Evolutionary conservation across 2,329 filamentous ascomycete species (phyloP), one percentile per base, ranked within the genome.

Genomic region (Neonectria sp.): DNA sequence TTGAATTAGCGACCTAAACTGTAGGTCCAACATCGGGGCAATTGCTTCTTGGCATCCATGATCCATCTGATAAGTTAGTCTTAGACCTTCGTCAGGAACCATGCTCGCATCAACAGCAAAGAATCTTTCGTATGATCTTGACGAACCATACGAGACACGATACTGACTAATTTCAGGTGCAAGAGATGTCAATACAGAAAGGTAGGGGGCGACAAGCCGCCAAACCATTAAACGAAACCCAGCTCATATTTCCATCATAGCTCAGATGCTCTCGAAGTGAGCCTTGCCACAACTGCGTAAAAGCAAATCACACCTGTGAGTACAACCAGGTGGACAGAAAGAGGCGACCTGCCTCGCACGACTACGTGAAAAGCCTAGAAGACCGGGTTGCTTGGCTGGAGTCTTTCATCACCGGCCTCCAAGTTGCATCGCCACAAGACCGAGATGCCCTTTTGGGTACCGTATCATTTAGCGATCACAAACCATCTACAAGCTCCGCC

Each of bases 361-460:
- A 21, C 21, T 21, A 21, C 21, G 21, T 21, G 21, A 21, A 21
- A 21, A 21, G 21, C 21, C 21, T 21, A 21, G 21, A 21, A n/a
- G 67, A 71, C 6, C 63, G 68, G 9, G 48, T 75, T 3, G 69
- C 73, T 2, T 69, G 70, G 45, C 57, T 75, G 0, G 73, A 75
- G 40, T 56, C 53, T 15, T 60, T 70, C 48, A 62, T 70, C 49
- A 55, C 56, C 9, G 51, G 60, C 1, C 55, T 69, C 29, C 59
- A 69, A 12, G 57, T 35, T 13, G 67, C 64, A 2, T 56, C 60
- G 13, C 64, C 67, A 29, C 17, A 40, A 40, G 67, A 69, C 13
- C 55, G 64, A 31, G 64, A 69, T 35, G 21, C 27, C n/a, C 21
- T 63, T 1, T 46, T 69, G 6, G 53, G 60, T 21, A 61, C 48